Conservation (phyloP, 192 early-diverging fungal species). For the Coemansia sp. region DNA sequence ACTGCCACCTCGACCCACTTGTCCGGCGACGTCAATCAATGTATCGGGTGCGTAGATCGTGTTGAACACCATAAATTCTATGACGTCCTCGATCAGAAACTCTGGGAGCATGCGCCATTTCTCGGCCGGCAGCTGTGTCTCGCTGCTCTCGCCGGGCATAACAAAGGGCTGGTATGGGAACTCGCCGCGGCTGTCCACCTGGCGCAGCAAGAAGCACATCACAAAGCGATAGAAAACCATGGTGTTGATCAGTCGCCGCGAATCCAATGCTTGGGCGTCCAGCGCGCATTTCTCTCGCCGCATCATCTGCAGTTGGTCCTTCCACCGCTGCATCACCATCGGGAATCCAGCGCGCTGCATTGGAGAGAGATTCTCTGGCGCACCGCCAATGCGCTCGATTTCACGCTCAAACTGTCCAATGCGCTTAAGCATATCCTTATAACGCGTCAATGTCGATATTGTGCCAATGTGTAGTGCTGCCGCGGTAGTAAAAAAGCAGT, state of each 20-base stretch:
- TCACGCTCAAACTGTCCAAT: slow-evolving; percentile 69
- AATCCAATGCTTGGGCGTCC: slow-evolving; percentile 77
- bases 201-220: slow-evolving; percentile 84
- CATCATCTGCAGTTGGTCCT: slow-evolving; percentile 69
- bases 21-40: slow-evolving; percentile 31
- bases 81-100: slow-evolving; percentile 88
- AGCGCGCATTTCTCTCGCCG: slow-evolving; percentile 66
- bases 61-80: slow-evolving; percentile 51
- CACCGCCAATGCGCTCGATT: slow-evolving; percentile 54
- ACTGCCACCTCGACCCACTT: slow-evolving; percentile 30
- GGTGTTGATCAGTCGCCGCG: slow-evolving; percentile 59
- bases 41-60: slow-evolving; percentile 30
- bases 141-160: slow-evolving; percentile 29
- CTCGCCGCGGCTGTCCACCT: slow-evolving; percentile 57
- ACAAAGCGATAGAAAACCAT: slow-evolving; percentile 85
- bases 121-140: slow-evolving; percentile 13
- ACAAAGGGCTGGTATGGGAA: slow-evolving; percentile 40
- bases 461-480: slow-evolving; percentile 78
- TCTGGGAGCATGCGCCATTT: slow-evolving; percentile 77
- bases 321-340: slow-evolving; percentile 59
- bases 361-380: slow-evolving; percentile 23
- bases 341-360: slow-evolving; percentile 34
- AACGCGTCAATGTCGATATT: slow-evolving; percentile 69
- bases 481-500: slow-evolving; percentile 83
- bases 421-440: slow-evolving; percentile 65